Evolutionary conservation across 2,329 filamentous ascomycete species (phyloP).

Genomic region (Diplodia seriata): DNA sequence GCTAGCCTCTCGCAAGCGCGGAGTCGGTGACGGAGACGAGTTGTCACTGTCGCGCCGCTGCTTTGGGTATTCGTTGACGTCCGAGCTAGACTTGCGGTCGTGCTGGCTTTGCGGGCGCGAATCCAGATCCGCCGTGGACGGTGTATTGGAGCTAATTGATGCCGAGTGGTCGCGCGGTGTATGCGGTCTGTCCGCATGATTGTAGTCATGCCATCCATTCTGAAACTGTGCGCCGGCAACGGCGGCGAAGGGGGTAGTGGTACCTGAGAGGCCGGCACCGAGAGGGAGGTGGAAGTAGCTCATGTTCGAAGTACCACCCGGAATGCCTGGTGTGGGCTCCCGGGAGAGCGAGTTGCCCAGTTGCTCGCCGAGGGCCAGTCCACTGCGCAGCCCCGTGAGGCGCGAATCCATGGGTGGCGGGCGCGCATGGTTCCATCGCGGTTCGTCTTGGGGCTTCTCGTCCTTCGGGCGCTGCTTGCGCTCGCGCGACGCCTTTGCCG

Average conservation of each 20-base stretch:
- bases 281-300: conserved; percentile 85
- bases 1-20: conserved; percentile 72
- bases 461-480: conserved; percentile 40
- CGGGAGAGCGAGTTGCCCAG: conserved; percentile 48
- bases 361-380: conserved; percentile 44
- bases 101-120: conserved; percentile 54
- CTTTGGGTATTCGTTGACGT: conserved; percentile 33
- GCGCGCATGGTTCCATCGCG: conserved; percentile 37
- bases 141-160: conserved; percentile 56
- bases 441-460: conserved; percentile 35
- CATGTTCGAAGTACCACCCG: conserved; percentile 77
- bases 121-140: conserved; percentile 53
- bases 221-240: conserved; percentile 74
- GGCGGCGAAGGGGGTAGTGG: conserved; percentile 79
- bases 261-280: conserved; percentile 72
- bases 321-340: conserved; percentile 64
- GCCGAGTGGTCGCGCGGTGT: conserved; percentile 44
- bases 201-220: conserved; percentile 55
- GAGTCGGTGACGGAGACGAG: conserved; percentile 51
- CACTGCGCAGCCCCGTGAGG: conserved; percentile 39
- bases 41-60: conserved; percentile 13
- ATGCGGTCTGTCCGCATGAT: conserved; percentile 44
- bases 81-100: conserved; percentile 34
- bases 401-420: conserved; percentile 35
- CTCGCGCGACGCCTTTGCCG: conserved; percentile 41